phyloP scores from a whole-genome alignment of 164 flowering plant genomes.

The Tetracentron sinense region DNA sequence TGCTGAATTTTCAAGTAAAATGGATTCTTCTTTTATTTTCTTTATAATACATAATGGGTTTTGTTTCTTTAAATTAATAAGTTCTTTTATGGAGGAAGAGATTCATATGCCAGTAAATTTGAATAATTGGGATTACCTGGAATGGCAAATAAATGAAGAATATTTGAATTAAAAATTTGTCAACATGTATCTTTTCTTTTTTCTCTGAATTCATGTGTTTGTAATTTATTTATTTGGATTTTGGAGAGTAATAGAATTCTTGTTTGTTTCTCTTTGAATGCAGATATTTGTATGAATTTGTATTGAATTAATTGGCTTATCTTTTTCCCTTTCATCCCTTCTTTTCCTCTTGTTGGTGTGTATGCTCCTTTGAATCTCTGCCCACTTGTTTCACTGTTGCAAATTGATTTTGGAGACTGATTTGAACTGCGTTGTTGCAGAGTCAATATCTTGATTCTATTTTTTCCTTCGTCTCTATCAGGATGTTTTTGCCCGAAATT shows the following conservation, averaged over 20 bases:
- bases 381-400: not conserved
- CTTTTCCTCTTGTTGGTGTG: not conserved
- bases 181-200: constrained; percentile 2
- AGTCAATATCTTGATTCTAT: too few species aligned
- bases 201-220: not conserved
- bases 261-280: not conserved
- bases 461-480: too few species aligned
- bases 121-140: constrained; percentile 10
- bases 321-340: not conserved
- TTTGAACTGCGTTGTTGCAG: too few species aligned
- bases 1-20: constrained; percentile 5
- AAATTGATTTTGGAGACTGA: not conserved
- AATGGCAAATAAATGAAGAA: constrained; percentile 4
- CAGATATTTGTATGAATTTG: not conserved
- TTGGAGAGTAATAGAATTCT: not conserved
- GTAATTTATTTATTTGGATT: not conserved
- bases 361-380: not conserved
- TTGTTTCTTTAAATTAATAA: constrained; percentile 5
- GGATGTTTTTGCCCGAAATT: too few species aligned
- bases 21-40: constrained; percentile 7
- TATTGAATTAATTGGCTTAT: not conserved
- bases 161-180: not conserved
- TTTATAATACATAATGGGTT: too few species aligned
- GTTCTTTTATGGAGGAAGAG: constrained; percentile 8
- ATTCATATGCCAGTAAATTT: constrained; percentile 7